Conservation (phyloP, 148 eudicot species). For the Rhododendron williamsianum region DNA sequence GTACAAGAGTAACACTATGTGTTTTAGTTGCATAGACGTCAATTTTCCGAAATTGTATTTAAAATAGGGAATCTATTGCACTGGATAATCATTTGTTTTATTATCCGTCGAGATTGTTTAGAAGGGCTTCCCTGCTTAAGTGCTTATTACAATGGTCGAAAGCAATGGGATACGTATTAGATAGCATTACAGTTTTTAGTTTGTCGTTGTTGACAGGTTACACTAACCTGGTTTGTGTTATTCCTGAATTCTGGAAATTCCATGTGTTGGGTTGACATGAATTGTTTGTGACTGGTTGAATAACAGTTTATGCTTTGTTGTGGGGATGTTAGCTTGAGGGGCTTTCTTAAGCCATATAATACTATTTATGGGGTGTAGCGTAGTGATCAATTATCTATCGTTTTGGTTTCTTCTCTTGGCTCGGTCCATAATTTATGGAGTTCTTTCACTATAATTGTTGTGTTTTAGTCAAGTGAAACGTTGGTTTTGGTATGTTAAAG, state of each 20-base stretch:
- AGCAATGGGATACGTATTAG: background rate
- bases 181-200: background rate
- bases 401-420: background rate
- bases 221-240: background rate
- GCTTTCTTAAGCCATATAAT: background rate
- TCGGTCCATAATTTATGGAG: background rate
- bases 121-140: background rate
- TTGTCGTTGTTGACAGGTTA: background rate
- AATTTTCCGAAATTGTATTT: background rate
- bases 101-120: background rate
- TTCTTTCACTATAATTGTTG: background rate
- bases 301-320: background rate
- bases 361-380: background rate
- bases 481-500: background rate
- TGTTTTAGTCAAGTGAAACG: background rate
- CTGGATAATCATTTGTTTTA: background rate
- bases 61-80: background rate
- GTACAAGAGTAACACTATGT: background rate
- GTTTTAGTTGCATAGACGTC: background rate
- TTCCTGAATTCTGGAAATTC: background rate
- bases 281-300: background rate
- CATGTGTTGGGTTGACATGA: background rate
- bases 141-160: background rate
- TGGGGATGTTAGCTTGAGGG: background rate
- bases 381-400: background rate